Evolutionary conservation across 495 filamentous ascomycete species (phyloP).

Genomic region (Aspergillus nanangensis): DNA sequence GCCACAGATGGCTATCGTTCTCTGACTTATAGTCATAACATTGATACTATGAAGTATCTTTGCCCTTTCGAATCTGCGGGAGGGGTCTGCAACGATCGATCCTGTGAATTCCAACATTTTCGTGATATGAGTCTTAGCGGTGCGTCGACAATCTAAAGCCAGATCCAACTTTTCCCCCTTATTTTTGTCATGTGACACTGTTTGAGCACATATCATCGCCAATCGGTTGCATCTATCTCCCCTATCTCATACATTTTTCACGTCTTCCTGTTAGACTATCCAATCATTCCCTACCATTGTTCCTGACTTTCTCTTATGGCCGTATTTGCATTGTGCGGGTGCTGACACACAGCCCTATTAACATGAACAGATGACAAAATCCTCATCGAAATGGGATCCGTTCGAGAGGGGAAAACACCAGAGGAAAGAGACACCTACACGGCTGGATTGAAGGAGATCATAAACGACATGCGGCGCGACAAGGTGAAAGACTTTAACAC

Average conservation of each 20-base stretch:
- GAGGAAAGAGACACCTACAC: constrained; percentile 70
- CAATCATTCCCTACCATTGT: not conserved
- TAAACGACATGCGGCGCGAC: constrained; percentile 67
- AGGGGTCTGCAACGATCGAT: constrained; percentile 70
- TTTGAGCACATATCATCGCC: constrained; percentile 7
- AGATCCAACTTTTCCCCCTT: constrained; percentile 20
- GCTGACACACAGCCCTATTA: constrained; percentile 58
- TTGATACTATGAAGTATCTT: constrained; percentile 66
- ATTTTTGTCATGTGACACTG: constrained; percentile 9
- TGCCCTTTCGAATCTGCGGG: constrained; percentile 71
- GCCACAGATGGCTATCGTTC: constrained; percentile 78
- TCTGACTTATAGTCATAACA: constrained; percentile 85
- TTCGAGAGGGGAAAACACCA: constrained; percentile 62
- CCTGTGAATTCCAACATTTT: constrained; percentile 76
- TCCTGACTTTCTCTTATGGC: constrained; percentile 5
- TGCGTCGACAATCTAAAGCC: constrained; percentile 55
- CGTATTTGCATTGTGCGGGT: constrained; percentile 38
- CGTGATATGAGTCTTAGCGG: constrained; percentile 69
- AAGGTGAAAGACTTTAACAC: constrained; percentile 75
- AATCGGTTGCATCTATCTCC: constrained; percentile 8
- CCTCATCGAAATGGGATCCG: constrained; percentile 73
- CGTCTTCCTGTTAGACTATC: constrained; percentile 1
- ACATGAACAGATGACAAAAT: constrained; percentile 74
- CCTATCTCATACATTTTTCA: constrained; percentile 8
- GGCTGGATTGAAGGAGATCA: constrained; percentile 67